Percentiles rank a stretch among this genome's conserved stretches.
Evolutionary conservation across 768 basidiomycete genomes (phyloP).

Genomic region (Trametes villosa): DNA sequence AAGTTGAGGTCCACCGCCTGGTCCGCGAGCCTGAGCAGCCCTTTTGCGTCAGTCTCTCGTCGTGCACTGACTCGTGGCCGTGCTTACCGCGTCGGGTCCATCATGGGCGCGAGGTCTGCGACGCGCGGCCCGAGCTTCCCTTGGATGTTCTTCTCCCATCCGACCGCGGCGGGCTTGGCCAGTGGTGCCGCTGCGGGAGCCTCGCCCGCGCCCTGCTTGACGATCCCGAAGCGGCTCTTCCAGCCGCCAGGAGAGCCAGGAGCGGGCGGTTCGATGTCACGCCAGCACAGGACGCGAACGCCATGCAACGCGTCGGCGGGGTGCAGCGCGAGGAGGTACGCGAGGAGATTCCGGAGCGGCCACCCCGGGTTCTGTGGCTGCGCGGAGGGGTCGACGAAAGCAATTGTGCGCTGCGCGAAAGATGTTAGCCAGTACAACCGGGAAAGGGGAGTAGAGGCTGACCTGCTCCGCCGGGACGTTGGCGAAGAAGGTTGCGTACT

Average conservation of each 20-base stretch:
- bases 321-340: constrained; percentile 87
- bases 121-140: constrained; percentile 87
- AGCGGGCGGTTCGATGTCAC: constrained; percentile 59
- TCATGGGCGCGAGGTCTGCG: constrained; percentile 93
- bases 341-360: constrained; percentile 91
- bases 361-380: constrained; percentile 57
- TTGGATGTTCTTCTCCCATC: constrained; percentile 93
- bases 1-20: constrained; percentile 98
- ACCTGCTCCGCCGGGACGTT: constrained; percentile 47
- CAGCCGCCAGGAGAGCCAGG: constrained; percentile 41
- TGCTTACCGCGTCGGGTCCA: constrained; percentile 83
- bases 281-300: constrained; percentile 76
- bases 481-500: constrained; percentile 62
- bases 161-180: constrained; percentile 67
- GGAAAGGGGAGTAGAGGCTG: constrained; percentile 26
- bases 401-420: constrained; percentile 32
- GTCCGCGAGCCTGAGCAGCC: constrained; percentile 70
- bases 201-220: constrained; percentile 40
- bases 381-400: constrained; percentile 77
- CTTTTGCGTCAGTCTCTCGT: neutral
- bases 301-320: constrained; percentile 51
- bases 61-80: neutral
- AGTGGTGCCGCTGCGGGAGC: constrained; percentile 25
- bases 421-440: neutral
- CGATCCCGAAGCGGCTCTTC: constrained; percentile 66